Base-by-base conservation (phyloP, 805 yeast genomes). In the Lachancea kluyveri region DNA sequence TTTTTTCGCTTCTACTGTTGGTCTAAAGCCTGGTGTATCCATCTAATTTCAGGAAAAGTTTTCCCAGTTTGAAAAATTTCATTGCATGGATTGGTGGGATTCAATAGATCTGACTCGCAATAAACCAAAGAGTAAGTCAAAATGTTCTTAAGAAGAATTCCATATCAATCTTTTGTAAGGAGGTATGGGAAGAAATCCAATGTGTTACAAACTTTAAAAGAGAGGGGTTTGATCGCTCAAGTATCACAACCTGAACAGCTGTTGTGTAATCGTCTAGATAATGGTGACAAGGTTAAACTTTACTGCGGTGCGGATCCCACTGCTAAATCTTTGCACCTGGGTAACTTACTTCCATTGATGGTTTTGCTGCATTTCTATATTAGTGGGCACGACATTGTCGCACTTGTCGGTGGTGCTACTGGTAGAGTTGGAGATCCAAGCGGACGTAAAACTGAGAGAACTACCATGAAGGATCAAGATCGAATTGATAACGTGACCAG, bases 261-360 rank as follows among this genome's bases (percentile, higher is more conserved):
- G 11, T 27, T 56, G 9, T 21, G 24, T 12, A 31, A 40, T 12
- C 36, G 33, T 22, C 16, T 52, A 12, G 21, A 29, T 7, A 17
- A 35, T 19, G 51, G 49, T 3, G 38, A 38, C 9, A 68, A 65
- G 42, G 46, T 82, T 8, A 76, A 78, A 7, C 57, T 86, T 6
- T 90, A 90, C 57, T 80, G 95, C 55, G 98, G 98, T 8, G 96
- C 96, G 0, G 98, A 92, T 52, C 98, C 98, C 1, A 79, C 95
- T 0, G 97, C 97, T 1, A 64, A 53, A 28, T 87, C 96, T 0
- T 63, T 92, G 10, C 98, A 92, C 59, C 59, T 92, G 43, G 98
- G 98, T 3, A 92, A 92, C 48, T 60, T 92, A 31, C 64, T 92
- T 19, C 98, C 98, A 1, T 59, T 92, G 41, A 74, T 92, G 79